Conservation (phyloP, 345 rosid species). For the Kandelia obovata region DNA sequence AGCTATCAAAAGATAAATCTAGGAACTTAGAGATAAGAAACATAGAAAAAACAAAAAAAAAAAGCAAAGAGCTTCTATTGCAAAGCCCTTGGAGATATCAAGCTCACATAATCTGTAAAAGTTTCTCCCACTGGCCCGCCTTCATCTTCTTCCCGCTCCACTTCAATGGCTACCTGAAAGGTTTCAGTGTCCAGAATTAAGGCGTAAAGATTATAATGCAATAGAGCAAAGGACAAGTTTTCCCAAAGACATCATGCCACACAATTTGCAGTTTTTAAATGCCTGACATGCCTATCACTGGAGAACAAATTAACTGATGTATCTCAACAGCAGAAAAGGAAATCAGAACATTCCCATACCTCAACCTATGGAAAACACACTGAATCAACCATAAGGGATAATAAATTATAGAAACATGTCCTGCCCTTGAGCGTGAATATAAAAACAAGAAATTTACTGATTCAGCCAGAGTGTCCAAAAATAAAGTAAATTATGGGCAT, state of each 20-base stretch:
- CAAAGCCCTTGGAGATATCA: slow-evolving; percentile 14
- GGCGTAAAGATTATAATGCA: slow-evolving; percentile 8
- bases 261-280: background rate
- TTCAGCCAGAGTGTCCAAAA: background rate
- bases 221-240: background rate
- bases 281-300: background rate
- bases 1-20: background rate
- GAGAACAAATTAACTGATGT: background rate
- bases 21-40: slow-evolving; percentile 12
- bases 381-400: background rate
- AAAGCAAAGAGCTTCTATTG: background rate
- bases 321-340: background rate
- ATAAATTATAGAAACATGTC: background rate
- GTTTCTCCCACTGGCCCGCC: slow-evolving; percentile 94
- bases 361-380: background rate
- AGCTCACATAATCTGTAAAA: slow-evolving; percentile 89
- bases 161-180: slow-evolving; percentile 88
- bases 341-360: background rate
- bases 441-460: background rate
- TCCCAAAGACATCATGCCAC: background rate
- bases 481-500: background rate
- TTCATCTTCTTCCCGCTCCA: slow-evolving; percentile 98
- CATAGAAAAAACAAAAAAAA: slow-evolving; percentile 1
- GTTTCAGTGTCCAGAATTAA: slow-evolving; percentile 15
- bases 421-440: background rate